These are phyloP conservation scores for Hansfordia pulvinata DNA, from an alignment of 2,329 filamentous ascomycete species.

Conservation along the genomic window DNA sequence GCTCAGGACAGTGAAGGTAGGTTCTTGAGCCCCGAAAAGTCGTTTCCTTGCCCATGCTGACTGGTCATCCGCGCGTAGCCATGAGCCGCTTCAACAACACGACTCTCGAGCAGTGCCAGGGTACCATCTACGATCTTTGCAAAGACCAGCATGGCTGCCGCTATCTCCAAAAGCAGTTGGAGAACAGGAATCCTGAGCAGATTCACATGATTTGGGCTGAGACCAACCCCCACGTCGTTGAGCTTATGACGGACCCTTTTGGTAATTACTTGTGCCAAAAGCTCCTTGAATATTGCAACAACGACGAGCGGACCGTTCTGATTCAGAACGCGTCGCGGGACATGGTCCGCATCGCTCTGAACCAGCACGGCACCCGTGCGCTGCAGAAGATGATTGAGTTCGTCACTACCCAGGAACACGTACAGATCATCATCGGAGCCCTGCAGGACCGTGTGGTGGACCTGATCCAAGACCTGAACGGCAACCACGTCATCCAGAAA, in stretches of 20 bases:
- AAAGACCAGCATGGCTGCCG: conserved; percentile 98
- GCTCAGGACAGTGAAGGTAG: conserved; percentile 60
- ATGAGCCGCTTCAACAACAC: conserved; percentile 77
- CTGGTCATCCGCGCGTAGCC: conserved; percentile 24
- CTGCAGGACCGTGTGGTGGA: conserved; percentile 77
- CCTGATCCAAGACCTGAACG: conserved; percentile 92
- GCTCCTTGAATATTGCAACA: conserved; percentile 85
- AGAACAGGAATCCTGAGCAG: conserved; percentile 72
- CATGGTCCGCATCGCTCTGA: conserved; percentile 86
- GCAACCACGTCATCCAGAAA: conserved; percentile 98
- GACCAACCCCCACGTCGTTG: conserved; percentile 84
- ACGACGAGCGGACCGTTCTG: conserved; percentile 85
- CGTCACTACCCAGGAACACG: conserved; percentile 74
- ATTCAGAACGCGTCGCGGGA: conserved; percentile 81
- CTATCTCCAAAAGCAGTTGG: conserved; percentile 92
- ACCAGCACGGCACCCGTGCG: conserved; percentile 92
- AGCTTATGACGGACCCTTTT: conserved; percentile 98
- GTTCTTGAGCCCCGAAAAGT: conserved; percentile 6
- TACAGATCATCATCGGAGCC: conserved; percentile 75
- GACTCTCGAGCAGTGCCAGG: conserved; percentile 65
- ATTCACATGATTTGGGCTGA: conserved; percentile 90
- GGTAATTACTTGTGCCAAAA: conserved; percentile 99
- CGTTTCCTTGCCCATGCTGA: conserved; percentile 16
- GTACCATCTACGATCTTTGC: conserved; percentile 80
- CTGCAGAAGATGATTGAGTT: conserved; percentile 99